Evolutionary conservation across 768 basidiomycete genomes (phyloP).

Genomic region (Kwoniella shandongensis): DNA sequence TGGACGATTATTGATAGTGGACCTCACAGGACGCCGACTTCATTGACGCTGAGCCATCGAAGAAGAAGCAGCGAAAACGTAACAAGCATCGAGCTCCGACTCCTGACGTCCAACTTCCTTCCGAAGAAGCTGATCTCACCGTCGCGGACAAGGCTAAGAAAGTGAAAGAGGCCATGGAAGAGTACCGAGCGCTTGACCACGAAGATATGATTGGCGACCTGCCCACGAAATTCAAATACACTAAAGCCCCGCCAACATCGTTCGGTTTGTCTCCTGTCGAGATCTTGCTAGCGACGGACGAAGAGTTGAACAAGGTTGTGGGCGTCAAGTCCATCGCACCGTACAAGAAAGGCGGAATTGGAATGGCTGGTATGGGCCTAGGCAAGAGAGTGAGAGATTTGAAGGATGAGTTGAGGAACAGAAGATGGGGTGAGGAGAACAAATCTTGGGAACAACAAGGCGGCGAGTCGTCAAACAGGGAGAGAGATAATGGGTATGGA

Average conservation of each 20-base stretch:
- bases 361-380: slow-evolving; percentile 54
- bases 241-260: slow-evolving; percentile 60
- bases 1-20: not conserved
- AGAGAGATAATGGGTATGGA: slow-evolving; percentile 18
- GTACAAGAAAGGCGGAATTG: slow-evolving; percentile 64
- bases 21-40: slow-evolving; percentile 47
- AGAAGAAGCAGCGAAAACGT: slow-evolving; percentile 41
- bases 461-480: slow-evolving; percentile 16
- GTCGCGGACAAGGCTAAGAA: slow-evolving; percentile 84
- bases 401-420: slow-evolving; percentile 60
- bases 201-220: slow-evolving; percentile 90
- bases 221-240: slow-evolving; percentile 91
- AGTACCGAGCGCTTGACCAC: slow-evolving; percentile 86
- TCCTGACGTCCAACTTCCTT: not conserved
- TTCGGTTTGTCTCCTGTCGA: slow-evolving; percentile 78
- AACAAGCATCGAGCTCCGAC: slow-evolving; percentile 20
- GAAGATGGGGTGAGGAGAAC: slow-evolving; percentile 55
- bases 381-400: slow-evolving; percentile 70
- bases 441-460: slow-evolving; percentile 1
- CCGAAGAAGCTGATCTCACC: slow-evolving; percentile 54
- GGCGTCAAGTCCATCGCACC: slow-evolving; percentile 88
- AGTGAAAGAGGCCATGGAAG: slow-evolving; percentile 85
- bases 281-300: slow-evolving; percentile 85
- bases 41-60: slow-evolving; percentile 34
- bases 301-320: slow-evolving; percentile 88